Evolutionary conservation across 345 rosid genomes (phyloP).

Genomic region (Sisymbrium irio): DNA sequence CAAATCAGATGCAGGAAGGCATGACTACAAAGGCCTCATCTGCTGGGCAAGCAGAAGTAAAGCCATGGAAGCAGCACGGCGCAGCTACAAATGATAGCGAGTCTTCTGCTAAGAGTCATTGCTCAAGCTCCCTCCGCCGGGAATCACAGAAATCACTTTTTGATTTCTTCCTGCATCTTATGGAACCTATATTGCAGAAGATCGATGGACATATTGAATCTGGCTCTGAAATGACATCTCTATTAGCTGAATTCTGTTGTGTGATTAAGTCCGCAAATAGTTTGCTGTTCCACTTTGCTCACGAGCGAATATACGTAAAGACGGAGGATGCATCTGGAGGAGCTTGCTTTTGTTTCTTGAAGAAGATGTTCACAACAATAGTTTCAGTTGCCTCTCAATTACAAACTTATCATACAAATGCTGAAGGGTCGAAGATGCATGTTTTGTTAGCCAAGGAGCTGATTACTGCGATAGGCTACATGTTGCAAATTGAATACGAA

Average conservation of each 20-base stretch:
- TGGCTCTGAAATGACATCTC: slow-evolving; percentile 37
- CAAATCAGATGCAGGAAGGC: slow-evolving; percentile 40
- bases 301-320: slow-evolving; percentile 55
- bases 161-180: slow-evolving; percentile 74
- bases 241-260: slow-evolving; percentile 45
- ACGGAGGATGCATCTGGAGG: slow-evolving; percentile 81
- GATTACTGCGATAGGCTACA: slow-evolving; percentile 49
- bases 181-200: slow-evolving; percentile 71
- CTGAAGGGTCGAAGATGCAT: slow-evolving; percentile 37
- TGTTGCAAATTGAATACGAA: slow-evolving; percentile 78
- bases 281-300: slow-evolving; percentile 51
- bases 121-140: slow-evolving; percentile 45
- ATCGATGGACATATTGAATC: slow-evolving; percentile 47
- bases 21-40: slow-evolving; percentile 37
- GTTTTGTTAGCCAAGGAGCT: slow-evolving; percentile 59
- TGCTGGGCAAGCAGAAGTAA: slow-evolving; percentile 31
- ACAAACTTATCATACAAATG: slow-evolving; percentile 33
- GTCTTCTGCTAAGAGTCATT: slow-evolving; percentile 37
- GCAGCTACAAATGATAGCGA: slow-evolving; percentile 28
- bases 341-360: slow-evolving; percentile 68
- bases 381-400: slow-evolving; percentile 51
- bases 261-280: slow-evolving; percentile 54
- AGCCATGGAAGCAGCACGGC: slow-evolving; percentile 25
- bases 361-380: slow-evolving; percentile 49
- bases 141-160: slow-evolving; percentile 69